These are phyloP conservation scores for Elongisporangium undulatum DNA, from an alignment of 352 stramenopile genomes.

Conservation along the genomic window DNA sequence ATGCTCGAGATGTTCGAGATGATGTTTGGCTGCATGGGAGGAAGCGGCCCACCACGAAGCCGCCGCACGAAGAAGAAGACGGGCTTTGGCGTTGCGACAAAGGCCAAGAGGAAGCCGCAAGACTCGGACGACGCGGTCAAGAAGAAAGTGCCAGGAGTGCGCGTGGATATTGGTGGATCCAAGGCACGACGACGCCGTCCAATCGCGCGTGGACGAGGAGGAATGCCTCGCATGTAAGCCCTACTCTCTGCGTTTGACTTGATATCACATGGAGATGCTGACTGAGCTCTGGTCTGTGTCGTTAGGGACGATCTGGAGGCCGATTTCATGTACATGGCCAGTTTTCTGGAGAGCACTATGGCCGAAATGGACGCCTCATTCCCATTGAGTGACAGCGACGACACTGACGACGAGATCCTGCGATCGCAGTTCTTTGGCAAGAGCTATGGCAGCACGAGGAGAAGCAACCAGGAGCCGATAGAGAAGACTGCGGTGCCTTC, in stretches of 20 bases:
- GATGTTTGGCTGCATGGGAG: slow-evolving; percentile 33
- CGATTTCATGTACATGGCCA: slow-evolving; percentile 43
- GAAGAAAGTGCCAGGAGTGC: slow-evolving; percentile 9
- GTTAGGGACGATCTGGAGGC: slow-evolving; percentile 28
- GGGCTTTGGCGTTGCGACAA: neutral
- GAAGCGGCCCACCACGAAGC: neutral
- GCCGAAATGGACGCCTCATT: slow-evolving; percentile 11
- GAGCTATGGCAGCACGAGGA: neutral
- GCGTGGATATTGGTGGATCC: slow-evolving; percentile 13
- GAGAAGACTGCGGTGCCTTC: neutral
- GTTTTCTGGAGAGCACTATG: slow-evolving; percentile 27
- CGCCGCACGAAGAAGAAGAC: slow-evolving; percentile 9
- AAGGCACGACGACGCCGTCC: neutral
- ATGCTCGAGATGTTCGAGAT: slow-evolving; percentile 81
- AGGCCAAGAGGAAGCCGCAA: slow-evolving; percentile 7
- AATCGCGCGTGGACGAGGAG: neutral
- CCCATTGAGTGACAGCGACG: slow-evolving; percentile 5
- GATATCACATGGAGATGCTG: slow-evolving; percentile 21
- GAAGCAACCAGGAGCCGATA: neutral
- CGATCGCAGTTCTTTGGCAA: neutral
- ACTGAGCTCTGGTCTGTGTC: neutral
- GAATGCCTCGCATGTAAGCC: neutral
- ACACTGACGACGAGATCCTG: slow-evolving; percentile 1
- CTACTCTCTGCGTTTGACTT: neutral
- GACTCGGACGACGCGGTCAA: slow-evolving; percentile 1